A percentile compares a stretch with the other conserved stretches of the same genome.
Evolutionary conservation across 495 filamentous ascomycete genomes (phyloP).

Genomic region (Haplographium delicatum): DNA sequence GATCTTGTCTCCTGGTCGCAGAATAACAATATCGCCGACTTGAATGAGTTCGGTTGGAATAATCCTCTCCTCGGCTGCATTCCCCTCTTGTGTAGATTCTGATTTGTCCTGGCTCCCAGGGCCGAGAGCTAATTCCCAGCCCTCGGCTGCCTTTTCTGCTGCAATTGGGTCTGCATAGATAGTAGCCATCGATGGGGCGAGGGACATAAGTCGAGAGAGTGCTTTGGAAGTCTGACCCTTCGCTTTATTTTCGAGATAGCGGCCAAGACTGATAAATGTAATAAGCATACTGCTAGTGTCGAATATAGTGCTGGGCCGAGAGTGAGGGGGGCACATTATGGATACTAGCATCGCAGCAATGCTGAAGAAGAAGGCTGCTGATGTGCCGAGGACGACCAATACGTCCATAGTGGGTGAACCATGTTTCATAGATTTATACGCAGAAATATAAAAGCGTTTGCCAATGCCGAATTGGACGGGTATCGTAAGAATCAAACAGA

Average conservation of each 20-base stretch:
- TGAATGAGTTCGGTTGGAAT: slow-evolving; percentile 95
- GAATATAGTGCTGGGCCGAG: slow-evolving; percentile 79
- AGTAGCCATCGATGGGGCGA: slow-evolving; percentile 93
- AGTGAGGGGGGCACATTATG: slow-evolving; percentile 61
- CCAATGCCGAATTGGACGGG: slow-evolving; percentile 97
- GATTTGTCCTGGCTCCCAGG: slow-evolving; percentile 38
- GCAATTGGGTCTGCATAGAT: slow-evolving; percentile 98
- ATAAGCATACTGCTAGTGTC: slow-evolving; percentile 99
- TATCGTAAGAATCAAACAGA: slow-evolving; percentile 77
- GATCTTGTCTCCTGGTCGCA: slow-evolving; percentile 93
- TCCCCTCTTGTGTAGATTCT: slow-evolving; percentile 37
- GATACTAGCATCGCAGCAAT: slow-evolving; percentile 82
- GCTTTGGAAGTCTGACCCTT: slow-evolving; percentile 97
- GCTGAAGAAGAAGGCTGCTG: slow-evolving; percentile 97
- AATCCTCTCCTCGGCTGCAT: slow-evolving; percentile 68
- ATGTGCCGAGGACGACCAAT: slow-evolving; percentile 88
- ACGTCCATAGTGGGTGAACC: slow-evolving; percentile 96
- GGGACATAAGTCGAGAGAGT: slow-evolving; percentile 88
- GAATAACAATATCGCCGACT: slow-evolving; percentile 86
- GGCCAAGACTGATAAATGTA: slow-evolving; percentile 87
- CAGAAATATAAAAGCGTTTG: slow-evolving; percentile 83
- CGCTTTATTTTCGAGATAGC: slow-evolving; percentile 89
- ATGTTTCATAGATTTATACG: slow-evolving; percentile 87
- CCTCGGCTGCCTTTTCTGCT: slow-evolving; percentile 81
- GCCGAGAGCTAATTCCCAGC: slow-evolving; percentile 48